These are phyloP conservation scores for Primulina huaijiensis DNA, from an alignment of 257 asterid genomes.

Conservation along the genomic window DNA sequence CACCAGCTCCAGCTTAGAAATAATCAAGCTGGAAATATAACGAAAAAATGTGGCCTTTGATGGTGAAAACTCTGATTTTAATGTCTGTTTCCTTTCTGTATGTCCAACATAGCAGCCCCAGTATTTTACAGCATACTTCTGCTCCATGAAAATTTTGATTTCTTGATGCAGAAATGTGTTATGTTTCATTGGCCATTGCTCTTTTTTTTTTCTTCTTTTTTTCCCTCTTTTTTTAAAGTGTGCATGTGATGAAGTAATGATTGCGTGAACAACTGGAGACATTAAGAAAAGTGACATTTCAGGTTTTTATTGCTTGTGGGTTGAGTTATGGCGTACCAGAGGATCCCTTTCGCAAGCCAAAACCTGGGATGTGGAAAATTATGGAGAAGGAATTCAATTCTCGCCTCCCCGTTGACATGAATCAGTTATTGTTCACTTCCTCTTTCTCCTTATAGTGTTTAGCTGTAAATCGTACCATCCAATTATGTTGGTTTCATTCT, in stretches of 20 bases:
- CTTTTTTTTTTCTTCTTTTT: not conserved
- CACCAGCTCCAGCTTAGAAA: no score
- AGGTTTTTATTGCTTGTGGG: slow-evolving; percentile 98
- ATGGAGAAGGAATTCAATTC: slow-evolving; percentile 91
- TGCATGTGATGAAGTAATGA: slow-evolving; percentile 7
- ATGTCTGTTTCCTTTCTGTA: not conserved
- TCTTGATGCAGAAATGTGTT: slow-evolving; percentile 1
- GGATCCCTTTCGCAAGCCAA: slow-evolving; percentile 88
- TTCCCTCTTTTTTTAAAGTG: no score
- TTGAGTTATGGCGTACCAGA: slow-evolving; percentile 43
- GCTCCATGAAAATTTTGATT: not conserved
- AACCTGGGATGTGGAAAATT: slow-evolving; percentile 90
- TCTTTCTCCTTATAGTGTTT: slow-evolving; percentile 19
- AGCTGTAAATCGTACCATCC: slow-evolving; percentile 1
- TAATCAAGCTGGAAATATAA: not conserved
- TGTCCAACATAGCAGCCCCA: not conserved
- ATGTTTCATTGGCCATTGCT: not conserved
- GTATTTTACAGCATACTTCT: not conserved
- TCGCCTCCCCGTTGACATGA: slow-evolving; percentile 69
- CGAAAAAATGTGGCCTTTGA: not conserved
- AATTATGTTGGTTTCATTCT: slow-evolving; percentile 11
- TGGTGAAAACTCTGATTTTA: not conserved
- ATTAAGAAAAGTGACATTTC: slow-evolving; percentile 21
- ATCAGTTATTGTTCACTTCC: slow-evolving; percentile 43
- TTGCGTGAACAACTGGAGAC: not conserved